Percentiles rank a stretch among this genome's conserved stretches.
Conservation (phyloP, 2,329 filamentous ascomycete genomes). For the Cladosporium sp. region DNA sequence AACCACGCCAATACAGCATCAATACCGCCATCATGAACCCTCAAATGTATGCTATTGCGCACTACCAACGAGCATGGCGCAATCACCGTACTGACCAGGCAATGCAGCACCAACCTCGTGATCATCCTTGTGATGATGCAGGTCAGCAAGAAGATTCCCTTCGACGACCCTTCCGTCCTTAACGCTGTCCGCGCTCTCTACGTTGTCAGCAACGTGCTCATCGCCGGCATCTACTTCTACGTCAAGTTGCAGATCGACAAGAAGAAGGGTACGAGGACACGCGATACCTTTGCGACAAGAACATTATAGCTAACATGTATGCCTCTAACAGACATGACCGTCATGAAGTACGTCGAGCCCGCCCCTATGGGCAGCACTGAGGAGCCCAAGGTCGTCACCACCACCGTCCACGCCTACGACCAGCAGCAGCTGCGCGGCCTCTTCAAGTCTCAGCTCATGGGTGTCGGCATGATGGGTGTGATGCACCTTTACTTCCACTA, state of each 20-base stretch:
- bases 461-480: constrained; percentile 94
- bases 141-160: constrained; percentile 91
- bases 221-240: constrained; percentile 80
- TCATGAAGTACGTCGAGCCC: constrained; percentile 97
- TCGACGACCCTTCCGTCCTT: constrained; percentile 78
- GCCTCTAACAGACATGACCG: constrained; percentile 75
- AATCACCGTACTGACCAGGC: constrained; percentile 18
- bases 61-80: neutral
- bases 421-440: constrained; percentile 77
- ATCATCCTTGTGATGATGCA: constrained; percentile 99
- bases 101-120: constrained; percentile 77
- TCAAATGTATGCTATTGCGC: constrained; percentile 31
- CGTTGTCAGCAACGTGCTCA: constrained; percentile 75
- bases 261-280: constrained; percentile 78
- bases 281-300: neutral
- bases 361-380: constrained; percentile 89
- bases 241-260: constrained; percentile 83
- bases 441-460: constrained; percentile 92
- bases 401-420: constrained; percentile 95
- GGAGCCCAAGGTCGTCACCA: constrained; percentile 94
- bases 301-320: neutral
- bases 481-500: constrained; percentile 99
- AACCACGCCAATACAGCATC: constrained; percentile 7
- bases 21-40: constrained; percentile 32
- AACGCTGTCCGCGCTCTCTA: constrained; percentile 65